A percentile compares a stretch with the other conserved stretches of the same genome.
Conservation (phyloP, 306 rosid species). For the Rosa persica region DNA sequence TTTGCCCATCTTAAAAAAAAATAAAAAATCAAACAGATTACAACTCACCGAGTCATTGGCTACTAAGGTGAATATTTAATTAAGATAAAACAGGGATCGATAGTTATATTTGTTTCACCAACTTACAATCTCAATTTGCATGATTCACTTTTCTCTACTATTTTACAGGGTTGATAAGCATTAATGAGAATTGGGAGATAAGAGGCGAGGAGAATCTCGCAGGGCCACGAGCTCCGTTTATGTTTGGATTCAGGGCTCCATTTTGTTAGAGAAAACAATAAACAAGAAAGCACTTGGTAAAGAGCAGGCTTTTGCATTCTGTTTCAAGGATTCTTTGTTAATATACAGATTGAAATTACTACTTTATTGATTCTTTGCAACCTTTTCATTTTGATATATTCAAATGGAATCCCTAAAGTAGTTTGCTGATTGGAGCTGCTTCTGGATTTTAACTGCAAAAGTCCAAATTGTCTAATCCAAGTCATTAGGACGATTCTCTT, state of each 20-base stretch:
- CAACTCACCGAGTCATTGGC: too few species aligned
- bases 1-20: too few species aligned
- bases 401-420: not conserved
- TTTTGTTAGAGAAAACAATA: not conserved
- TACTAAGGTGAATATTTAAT: too few species aligned
- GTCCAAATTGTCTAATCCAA: not conserved
- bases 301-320: conserved; percentile 37
- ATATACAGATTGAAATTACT: not conserved
- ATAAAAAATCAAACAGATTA: too few species aligned
- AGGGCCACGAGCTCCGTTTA: not conserved
- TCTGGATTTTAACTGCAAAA: too few species aligned
- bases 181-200: not conserved
- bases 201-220: not conserved
- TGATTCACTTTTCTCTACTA: not conserved
- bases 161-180: not conserved
- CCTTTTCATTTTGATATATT: not conserved
- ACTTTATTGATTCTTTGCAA: not conserved
- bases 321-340: conserved; percentile 39
- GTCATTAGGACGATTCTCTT: not conserved
- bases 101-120: too few species aligned
- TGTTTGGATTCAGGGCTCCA: conserved; percentile 3
- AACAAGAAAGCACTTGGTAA: not conserved
- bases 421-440: not conserved
- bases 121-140: not conserved
- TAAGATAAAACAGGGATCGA: too few species aligned